These are phyloP conservation scores for Pilasporangium apinafurcum DNA, from an alignment of 352 stramenopile species.

Conservation along the genomic window DNA sequence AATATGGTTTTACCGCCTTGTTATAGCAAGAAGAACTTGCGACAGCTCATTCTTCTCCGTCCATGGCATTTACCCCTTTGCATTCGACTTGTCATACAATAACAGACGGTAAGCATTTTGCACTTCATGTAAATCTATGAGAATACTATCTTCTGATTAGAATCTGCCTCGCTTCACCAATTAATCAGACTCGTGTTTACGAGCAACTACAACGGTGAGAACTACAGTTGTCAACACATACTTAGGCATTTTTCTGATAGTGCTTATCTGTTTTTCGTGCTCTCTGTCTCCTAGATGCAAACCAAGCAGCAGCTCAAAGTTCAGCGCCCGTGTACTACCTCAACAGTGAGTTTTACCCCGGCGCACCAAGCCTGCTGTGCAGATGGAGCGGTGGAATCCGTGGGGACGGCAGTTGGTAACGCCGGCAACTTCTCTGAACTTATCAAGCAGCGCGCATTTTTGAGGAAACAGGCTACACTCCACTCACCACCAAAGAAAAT, in stretches of 20 bases:
- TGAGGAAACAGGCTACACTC: constrained; percentile 32
- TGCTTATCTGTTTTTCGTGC: too few species aligned
- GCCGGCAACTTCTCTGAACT: constrained; percentile 28
- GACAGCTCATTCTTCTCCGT: not conserved
- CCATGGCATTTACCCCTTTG: constrained; percentile 1
- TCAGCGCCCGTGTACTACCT: constrained; percentile 5
- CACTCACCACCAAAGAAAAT: constrained; percentile 17
- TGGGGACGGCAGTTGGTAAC: not conserved
- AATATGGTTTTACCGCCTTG: not conserved
- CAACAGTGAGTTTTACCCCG: constrained; percentile 4
- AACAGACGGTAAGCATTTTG: too few species aligned
- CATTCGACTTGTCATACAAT: not conserved
- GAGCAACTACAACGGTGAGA: too few species aligned
- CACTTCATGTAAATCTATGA: too few species aligned
- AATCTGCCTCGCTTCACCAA: too few species aligned
- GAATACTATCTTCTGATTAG: too few species aligned
- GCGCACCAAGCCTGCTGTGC: not conserved
- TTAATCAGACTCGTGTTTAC: too few species aligned
- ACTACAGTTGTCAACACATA: too few species aligned
- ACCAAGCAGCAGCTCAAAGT: constrained; percentile 5
- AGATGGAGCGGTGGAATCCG: not conserved
- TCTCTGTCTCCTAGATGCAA: not conserved
- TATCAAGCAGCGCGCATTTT: constrained; percentile 55
- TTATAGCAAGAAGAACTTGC: constrained; percentile 7
- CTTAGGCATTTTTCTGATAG: too few species aligned